A percentile compares a stretch with the other conserved stretches of the same genome.
phyloP scores from a whole-genome alignment of 306 rosid species.

The Calophaca sinica region DNA sequence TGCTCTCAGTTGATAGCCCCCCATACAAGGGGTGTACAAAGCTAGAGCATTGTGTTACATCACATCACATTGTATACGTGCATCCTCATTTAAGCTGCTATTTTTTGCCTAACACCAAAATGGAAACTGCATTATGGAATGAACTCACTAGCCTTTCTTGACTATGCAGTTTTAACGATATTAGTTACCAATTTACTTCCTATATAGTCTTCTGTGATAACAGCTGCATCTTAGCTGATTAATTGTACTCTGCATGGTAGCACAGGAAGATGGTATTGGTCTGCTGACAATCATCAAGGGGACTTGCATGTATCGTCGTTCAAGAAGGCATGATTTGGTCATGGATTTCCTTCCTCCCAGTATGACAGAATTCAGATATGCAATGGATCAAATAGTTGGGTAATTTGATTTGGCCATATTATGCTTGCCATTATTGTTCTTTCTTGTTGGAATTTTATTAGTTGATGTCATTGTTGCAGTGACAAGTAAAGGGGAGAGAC shows the following conservation, averaged over 20 bases:
- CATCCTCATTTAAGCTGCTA: background rate
- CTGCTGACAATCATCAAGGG: constrained; percentile 84
- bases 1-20: background rate
- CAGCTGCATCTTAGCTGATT: background rate
- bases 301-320: constrained; percentile 73
- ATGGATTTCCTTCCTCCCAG: constrained; percentile 83
- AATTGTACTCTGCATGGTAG: constrained; percentile 45
- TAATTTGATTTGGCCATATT: constrained; percentile 48
- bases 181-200: constrained; percentile 14
- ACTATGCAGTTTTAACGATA: background rate
- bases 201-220: constrained; percentile 34
- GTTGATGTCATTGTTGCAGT: constrained; percentile 38
- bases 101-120: background rate
- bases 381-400: constrained; percentile 67
- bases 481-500: background rate
- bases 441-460: constrained; percentile 23
- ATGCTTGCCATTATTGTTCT: constrained; percentile 28
- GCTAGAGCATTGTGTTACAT: background rate
- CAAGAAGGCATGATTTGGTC: constrained; percentile 65
- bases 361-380: constrained; percentile 60
- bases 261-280: constrained; percentile 87
- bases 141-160: constrained; percentile 5
- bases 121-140: background rate
- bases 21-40: background rate
- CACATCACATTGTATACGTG: background rate